Evolutionary conservation across 129 eudicot genomes (phyloP), one percentile per base, ranked within the genome.

Genomic region (Ambrosia artemisiifolia): DNA sequence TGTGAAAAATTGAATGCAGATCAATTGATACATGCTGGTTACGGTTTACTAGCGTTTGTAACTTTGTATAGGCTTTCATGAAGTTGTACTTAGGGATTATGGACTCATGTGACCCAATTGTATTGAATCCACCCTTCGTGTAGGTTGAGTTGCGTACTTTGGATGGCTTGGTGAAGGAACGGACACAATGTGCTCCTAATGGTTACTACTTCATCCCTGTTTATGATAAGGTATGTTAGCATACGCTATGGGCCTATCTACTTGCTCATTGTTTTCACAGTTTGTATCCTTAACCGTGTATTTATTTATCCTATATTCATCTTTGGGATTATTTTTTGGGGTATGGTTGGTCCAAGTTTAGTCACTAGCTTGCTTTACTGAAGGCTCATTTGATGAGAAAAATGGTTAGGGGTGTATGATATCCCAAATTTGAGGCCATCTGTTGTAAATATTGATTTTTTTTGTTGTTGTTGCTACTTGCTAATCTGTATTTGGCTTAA

Each of bases 161-260:
- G 81, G 99, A 95, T 80, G 99, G 97, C 34, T 81, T 95, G 90
- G 90, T 95, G 74, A 95, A 95, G 87, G 99, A 95, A 61, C 85
- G 94, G 72, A 95, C 97, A 7, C 97, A 90, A 30, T 95, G 99
- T 86, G 99, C 99, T 82, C 99, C 99, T 2, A 95, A 95, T 63
- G 99, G 99, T 64, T 95, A 95, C 85, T 95, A 95, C 83, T 95
- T 95, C 83, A 95, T 95, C 65, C 99, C 99, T n/a, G 99, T 95
- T 78, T 95, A 95, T 65, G 99, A 95, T 78, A 95, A 95, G 97
- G 99, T 95, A 76, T 16, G 18, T 6, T 51, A 33, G 17, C 47
- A 48, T 47, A 49, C 28, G 8, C 75, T 60, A 44, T 60, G 38
- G 55, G 38, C 50, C 2, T 70, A 68, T 32, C 18, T 6, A 35